Conservation (phyloP, 129 eudicot species). For the Escallonia herrerae region DNA sequence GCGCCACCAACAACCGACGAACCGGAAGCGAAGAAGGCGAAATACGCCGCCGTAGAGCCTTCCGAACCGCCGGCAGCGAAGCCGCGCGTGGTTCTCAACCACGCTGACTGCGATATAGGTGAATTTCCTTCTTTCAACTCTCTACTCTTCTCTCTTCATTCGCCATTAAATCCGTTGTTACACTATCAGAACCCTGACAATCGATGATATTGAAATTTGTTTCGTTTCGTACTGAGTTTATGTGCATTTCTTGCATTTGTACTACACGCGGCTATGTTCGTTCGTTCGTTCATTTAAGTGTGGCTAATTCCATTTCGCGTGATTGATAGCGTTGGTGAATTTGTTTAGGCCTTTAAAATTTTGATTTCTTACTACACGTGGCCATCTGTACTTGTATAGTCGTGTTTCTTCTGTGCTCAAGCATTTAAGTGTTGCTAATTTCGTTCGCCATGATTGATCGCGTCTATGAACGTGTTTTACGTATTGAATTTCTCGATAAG, state of each 20-base stretch:
- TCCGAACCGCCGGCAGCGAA: not conserved
- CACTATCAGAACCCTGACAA: not conserved
- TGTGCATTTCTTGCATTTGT: not conserved
- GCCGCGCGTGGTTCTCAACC: conserved; percentile 37
- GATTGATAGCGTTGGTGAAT: too few relatives aligned
- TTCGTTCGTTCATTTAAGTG: not conserved
- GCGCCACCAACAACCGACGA: conserved; percentile 11
- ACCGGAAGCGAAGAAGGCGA: conserved; percentile 30
- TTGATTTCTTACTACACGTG: too few relatives aligned
- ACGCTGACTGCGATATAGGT: conserved; percentile 54
- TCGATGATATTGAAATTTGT: not conserved
- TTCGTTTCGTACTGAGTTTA: not conserved
- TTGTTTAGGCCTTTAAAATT: too few relatives aligned
- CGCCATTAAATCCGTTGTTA: too few relatives aligned
- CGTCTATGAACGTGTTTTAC: too few relatives aligned
- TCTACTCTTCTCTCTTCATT: not conserved
- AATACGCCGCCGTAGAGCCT: not conserved
- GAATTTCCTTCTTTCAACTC: not conserved
- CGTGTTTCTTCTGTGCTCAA: too few relatives aligned
- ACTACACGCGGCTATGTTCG: not conserved
- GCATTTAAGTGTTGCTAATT: too few relatives aligned
- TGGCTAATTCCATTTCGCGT: not conserved
- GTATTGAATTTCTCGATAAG: too few relatives aligned
- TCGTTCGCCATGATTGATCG: too few relatives aligned
- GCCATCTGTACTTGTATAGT: too few relatives aligned